Base-by-base conservation (phyloP, 352 stramenopile genomes). In the Globisporangium spiculum region DNA sequence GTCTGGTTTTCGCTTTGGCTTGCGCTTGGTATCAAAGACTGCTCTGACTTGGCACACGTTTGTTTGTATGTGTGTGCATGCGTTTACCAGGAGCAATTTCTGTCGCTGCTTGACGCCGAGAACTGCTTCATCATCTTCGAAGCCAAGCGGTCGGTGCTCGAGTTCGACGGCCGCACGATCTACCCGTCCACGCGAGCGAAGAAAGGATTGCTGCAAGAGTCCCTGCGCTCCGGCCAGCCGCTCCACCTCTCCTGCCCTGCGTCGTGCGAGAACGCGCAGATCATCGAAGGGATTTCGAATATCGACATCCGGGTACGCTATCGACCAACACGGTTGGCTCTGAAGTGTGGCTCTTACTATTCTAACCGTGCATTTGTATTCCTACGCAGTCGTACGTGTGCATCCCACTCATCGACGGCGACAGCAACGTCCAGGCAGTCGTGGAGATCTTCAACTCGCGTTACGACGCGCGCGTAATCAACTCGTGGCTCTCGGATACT, bases 371-470 rank as follows among this genome's bases (percentile, higher is more conserved):
- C n/a, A 26, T n/a, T 32, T 54, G 54, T 22, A 36, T 3, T 14
- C 50, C 24, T 12, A 8, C 50, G 9, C 59, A 83, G 65, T 89
- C 83, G 3, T 91, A 91, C 68, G 61, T 93, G 32, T 93, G 84
- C 58, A 63, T 91, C 34, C 84, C 84, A n/a, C 80, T 93, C 1
- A 74, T 85, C 36, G 81, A 93, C 66, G 78, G 75, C 41, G 73
- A 76, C 16, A 80, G 73, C 26, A 76, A 44, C 8, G 79, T 90
- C 34, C 81, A 81, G 59, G 84, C 78, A 12, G 75, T 91, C 32
- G 83, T 85, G 12, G 81, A 93, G 71, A 69, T 93, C 48, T 90
- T 88, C 69, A 92, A 92, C 70, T 82, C 82, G 3, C 80, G 79
- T 20, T 75, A 90, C 24, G 75, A 81, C 56, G 57, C 70, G 3